phyloP scores from a whole-genome alignment of 1,139 yeast species.

The Kodamaea sp. region DNA sequence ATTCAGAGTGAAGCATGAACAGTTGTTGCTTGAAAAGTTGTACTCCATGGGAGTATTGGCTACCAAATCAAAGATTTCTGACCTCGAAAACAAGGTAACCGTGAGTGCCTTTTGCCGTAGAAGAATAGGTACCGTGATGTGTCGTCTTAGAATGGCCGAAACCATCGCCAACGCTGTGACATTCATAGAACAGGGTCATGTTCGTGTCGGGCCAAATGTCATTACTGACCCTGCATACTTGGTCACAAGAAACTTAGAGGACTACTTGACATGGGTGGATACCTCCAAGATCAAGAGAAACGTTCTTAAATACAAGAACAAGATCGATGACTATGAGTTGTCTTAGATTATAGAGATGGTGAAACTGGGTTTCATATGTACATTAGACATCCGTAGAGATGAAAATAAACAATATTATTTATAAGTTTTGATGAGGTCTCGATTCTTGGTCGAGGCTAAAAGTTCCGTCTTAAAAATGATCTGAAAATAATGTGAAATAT shows the following conservation, averaged over 20 bases:
- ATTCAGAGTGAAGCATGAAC: constrained; percentile 83
- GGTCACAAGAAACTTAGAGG: constrained; percentile 91
- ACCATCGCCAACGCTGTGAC: constrained; percentile 86
- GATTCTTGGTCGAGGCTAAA: too few relatives aligned
- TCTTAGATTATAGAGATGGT: too few relatives aligned
- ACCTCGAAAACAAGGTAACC: constrained; percentile 84
- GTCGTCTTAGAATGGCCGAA: constrained; percentile 92
- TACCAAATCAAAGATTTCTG: constrained; percentile 87
- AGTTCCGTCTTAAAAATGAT: too few relatives aligned
- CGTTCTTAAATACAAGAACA: constrained; percentile 84
- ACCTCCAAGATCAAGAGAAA: constrained; percentile 89
- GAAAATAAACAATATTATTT: too few relatives aligned
- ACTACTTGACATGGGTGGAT: constrained; percentile 97
- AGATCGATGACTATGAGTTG: constrained; percentile 75
- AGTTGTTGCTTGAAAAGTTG: constrained; percentile 78
- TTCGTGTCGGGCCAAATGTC: constrained; percentile 94
- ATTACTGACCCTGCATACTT: constrained; percentile 95
- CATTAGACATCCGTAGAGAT: too few relatives aligned
- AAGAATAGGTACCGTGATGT: constrained; percentile 93
- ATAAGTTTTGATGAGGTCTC: too few relatives aligned
- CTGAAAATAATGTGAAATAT: too few relatives aligned
- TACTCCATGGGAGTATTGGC: constrained; percentile 85
- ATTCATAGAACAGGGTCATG: constrained; percentile 95
- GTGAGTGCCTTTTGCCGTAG: constrained; percentile 93
- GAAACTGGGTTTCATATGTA: too few relatives aligned